Evolutionary conservation across 2,329 filamentous ascomycete genomes (phyloP).

Genomic region (Hyphodiscus sp.): DNA sequence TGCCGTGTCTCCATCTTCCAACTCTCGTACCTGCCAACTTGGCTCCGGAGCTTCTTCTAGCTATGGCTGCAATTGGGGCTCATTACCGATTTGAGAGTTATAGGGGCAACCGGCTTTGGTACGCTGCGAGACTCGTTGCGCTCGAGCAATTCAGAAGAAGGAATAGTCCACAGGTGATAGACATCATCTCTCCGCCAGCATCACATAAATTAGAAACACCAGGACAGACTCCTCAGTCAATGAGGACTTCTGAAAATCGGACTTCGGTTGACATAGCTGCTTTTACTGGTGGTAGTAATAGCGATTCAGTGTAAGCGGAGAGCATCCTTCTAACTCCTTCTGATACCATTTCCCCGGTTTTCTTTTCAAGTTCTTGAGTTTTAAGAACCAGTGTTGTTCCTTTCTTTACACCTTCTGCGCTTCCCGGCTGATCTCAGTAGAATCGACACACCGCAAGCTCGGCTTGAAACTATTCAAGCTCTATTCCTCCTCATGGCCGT

Average conservation of each 20-base stretch:
- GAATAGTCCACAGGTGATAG: conserved; percentile 43
- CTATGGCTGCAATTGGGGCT: conserved; percentile 60
- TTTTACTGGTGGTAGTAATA: neutral
- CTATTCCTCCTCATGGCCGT: conserved; percentile 54
- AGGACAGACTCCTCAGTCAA: neutral
- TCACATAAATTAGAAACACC: neutral
- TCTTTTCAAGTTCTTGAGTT: too few relatives aligned
- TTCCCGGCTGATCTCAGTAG: conserved; percentile 8
- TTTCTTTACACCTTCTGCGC: neutral
- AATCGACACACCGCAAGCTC: conserved; percentile 29
- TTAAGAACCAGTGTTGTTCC: neutral
- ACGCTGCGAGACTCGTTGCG: conserved; percentile 51
- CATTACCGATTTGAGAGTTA: conserved; percentile 59
- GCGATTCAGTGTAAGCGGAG: neutral
- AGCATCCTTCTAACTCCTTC: neutral
- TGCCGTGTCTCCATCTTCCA: conserved; percentile 60
- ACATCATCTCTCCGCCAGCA: neutral
- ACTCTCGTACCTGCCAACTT: conserved; percentile 57
- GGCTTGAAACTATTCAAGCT: conserved; percentile 57
- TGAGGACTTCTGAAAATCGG: neutral
- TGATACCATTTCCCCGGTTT: too few relatives aligned
- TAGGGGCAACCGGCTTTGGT: conserved; percentile 54
- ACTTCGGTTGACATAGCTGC: neutral
- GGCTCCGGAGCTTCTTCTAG: conserved; percentile 62
- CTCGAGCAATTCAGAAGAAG: conserved; percentile 52